Conservation (phyloP, 257 asterid genomes). For the Gentiana dahurica region DNA sequence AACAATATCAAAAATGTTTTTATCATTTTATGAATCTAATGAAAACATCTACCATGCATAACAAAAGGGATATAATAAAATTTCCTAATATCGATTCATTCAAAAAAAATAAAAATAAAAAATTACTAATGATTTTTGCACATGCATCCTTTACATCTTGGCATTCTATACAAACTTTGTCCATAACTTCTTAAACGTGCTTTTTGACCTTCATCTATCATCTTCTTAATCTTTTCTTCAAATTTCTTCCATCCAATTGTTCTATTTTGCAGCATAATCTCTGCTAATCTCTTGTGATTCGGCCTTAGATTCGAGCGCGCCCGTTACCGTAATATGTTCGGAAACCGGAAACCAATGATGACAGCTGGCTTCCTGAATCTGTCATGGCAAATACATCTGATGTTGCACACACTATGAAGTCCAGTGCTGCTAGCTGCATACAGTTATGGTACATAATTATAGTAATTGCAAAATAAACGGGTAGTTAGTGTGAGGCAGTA, state of each 20-base stretch:
- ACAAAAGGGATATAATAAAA: neutral
- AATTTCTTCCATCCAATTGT: constrained; percentile 55
- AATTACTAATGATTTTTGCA: constrained; percentile 31
- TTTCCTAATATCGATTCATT: too few species aligned
- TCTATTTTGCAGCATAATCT: constrained; percentile 47
- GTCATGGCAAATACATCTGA: constrained; percentile 88
- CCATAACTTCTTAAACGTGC: constrained; percentile 29
- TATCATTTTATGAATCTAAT: neutral
- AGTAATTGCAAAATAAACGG: neutral
- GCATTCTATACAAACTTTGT: constrained; percentile 51
- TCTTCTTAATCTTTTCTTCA: constrained; percentile 51
- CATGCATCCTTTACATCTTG: constrained; percentile 44
- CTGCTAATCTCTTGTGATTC: constrained; percentile 75
- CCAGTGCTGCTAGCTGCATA: constrained; percentile 88
- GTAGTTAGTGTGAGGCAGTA: too few species aligned
- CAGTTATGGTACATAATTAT: neutral
- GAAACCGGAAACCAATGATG: constrained; percentile 79
- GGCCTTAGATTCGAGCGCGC: constrained; percentile 66
- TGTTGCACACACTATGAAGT: constrained; percentile 75
- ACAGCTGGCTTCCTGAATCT: constrained; percentile 91
- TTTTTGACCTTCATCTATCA: constrained; percentile 79
- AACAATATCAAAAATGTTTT: neutral
- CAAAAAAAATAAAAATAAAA: neutral
- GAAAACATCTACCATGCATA: neutral
- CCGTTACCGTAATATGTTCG: constrained; percentile 79